Evolutionary conservation across 352 stramenopile species (phyloP).

Genomic region (Phytopythium sindhum): DNA sequence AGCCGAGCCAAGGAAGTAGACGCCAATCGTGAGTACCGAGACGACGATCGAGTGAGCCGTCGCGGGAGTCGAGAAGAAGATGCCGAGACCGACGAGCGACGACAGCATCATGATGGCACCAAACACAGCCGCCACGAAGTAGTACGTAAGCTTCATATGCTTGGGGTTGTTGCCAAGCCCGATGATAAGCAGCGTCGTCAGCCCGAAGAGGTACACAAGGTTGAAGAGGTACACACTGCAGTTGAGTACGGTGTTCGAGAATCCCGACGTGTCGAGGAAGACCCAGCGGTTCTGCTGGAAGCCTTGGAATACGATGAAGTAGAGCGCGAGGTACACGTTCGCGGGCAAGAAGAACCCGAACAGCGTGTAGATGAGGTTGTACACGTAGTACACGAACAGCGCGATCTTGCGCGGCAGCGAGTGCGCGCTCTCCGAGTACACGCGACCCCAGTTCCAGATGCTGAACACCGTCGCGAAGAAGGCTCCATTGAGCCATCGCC

Average conservation of each 20-base stretch:
- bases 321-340: constrained; percentile 83
- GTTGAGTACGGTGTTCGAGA: constrained; percentile 52
- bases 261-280: constrained; percentile 80
- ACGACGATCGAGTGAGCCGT: constrained; percentile 53
- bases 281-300: constrained; percentile 82
- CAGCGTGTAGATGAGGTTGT: constrained; percentile 66
- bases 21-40: constrained; percentile 63
- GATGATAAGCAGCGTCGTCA: constrained; percentile 86
- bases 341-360: constrained; percentile 75
- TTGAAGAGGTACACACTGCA: constrained; percentile 77
- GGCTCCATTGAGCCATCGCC: constrained; percentile 83
- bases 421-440: constrained; percentile 83
- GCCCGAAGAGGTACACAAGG: constrained; percentile 67
- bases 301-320: constrained; percentile 87
- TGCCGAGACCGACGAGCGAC: constrained; percentile 61
- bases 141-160: constrained; percentile 86
- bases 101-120: constrained; percentile 81
- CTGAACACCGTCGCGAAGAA: constrained; percentile 88
- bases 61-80: constrained; percentile 68
- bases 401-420: constrained; percentile 64
- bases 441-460: constrained; percentile 81
- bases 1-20: constrained; percentile 83
- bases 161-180: constrained; percentile 85
- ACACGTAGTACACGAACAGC: constrained; percentile 74
- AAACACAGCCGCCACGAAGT: constrained; percentile 69